Evolutionary conservation across 2,329 filamentous ascomycete species (phyloP).

Genomic region (Penicillium sp.): DNA sequence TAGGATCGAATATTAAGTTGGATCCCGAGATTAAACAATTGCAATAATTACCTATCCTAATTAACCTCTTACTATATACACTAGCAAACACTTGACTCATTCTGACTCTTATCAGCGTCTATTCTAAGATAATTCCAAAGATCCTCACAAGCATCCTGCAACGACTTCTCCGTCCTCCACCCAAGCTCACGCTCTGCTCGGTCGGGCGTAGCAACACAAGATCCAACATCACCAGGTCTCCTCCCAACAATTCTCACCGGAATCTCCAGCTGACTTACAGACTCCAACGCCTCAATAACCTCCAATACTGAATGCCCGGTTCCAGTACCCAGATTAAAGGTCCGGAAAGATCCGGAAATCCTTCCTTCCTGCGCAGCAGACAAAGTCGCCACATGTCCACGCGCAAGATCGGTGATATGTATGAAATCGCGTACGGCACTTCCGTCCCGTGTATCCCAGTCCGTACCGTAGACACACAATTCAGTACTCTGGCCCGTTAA

Average conservation of each 20-base stretch:
- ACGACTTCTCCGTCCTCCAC: constrained; percentile 3
- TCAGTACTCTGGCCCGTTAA: neutral
- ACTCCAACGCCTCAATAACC: neutral
- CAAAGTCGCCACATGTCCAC: neutral
- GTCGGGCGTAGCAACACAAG: constrained; percentile 2
- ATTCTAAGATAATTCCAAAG: constrained; percentile 6
- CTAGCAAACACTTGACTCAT: neutral
- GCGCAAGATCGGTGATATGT: constrained; percentile 2
- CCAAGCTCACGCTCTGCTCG: constrained; percentile 1
- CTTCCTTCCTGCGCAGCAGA: constrained; percentile 1
- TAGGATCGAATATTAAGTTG: neutral
- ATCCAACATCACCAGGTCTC: neutral
- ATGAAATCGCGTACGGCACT: constrained; percentile 1
- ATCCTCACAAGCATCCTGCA: constrained; percentile 5
- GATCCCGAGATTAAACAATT: neutral
- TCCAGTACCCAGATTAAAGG: neutral
- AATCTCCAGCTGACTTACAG: neutral
- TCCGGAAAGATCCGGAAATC: neutral
- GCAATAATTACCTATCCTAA: neutral
- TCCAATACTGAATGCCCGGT: neutral
- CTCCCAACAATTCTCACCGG: neutral
- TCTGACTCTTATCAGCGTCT: neutral
- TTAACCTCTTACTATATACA: neutral
- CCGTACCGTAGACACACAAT: neutral
- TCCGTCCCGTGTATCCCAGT: constrained; percentile 2